Percentiles rank a stretch among this genome's conserved stretches.
phyloP scores from a whole-genome alignment of 768 basidiomycete genomes.

The Lentinus brumalis region DNA sequence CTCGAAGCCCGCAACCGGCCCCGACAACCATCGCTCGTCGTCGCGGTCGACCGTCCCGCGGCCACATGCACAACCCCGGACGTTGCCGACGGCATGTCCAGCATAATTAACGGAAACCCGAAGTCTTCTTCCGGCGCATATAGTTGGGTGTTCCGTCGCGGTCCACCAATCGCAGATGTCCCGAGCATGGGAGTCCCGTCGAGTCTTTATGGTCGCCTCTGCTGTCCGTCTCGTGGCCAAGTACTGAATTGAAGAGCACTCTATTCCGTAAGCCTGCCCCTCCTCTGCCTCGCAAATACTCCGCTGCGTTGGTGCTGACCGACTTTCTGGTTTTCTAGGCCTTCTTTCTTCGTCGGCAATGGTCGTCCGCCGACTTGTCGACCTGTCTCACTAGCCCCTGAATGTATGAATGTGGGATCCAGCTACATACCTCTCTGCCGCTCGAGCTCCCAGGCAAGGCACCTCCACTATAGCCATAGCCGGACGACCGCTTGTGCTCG shows the following conservation, averaged over 20 bases:
- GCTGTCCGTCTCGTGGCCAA: slow-evolving; percentile 17
- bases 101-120: slow-evolving; percentile 17
- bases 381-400: not conserved
- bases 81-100: slow-evolving; percentile 1
- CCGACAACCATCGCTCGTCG: not conserved
- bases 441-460: not conserved
- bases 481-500: slow-evolving; percentile 8
- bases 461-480: slow-evolving; percentile 9
- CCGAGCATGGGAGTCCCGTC: slow-evolving; percentile 10
- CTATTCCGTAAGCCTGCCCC: slow-evolving; percentile 2
- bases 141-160: slow-evolving; percentile 13
- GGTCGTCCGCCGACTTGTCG: not conserved
- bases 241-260: not conserved
- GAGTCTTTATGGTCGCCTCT: slow-evolving; percentile 14
- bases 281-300: slow-evolving; percentile 7
- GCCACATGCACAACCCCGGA: not conserved
- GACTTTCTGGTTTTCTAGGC: no score
- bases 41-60: no score
- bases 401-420: not conserved
- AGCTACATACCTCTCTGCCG: not conserved
- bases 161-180: slow-evolving; percentile 3
- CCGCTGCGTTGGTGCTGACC: not conserved
- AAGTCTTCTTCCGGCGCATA: slow-evolving; percentile 8
- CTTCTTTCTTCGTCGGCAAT: no score
- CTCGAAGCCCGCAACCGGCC: not conserved